A percentile compares a stretch with the other conserved stretches of the same genome.
These are phyloP conservation scores for Hansenula sp. DNA, from an alignment of 1,139 yeast genomes.

Conservation along the genomic window DNA sequence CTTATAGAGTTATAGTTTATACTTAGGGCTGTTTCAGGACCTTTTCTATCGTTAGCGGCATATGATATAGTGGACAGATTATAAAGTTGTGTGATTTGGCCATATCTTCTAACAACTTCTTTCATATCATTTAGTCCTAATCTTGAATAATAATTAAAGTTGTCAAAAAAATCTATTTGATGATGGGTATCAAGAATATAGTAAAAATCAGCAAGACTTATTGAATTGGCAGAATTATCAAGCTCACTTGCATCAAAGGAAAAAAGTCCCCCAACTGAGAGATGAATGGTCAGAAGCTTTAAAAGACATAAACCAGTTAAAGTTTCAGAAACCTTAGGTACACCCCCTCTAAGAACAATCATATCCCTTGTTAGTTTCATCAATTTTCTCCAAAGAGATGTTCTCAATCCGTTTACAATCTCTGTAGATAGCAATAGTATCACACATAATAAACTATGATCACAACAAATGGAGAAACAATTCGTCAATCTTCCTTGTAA, in stretches of 20 bases:
- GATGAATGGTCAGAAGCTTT: constrained; percentile 6
- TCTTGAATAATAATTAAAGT: constrained; percentile 6
- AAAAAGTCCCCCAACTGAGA: constrained; percentile 7
- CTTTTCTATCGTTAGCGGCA: constrained; percentile 6
- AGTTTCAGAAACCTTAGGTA: constrained; percentile 5
- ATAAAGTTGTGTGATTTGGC: constrained; percentile 8
- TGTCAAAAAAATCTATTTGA: constrained; percentile 9
- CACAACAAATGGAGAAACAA: constrained; percentile 5
- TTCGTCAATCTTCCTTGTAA: constrained; percentile 1
- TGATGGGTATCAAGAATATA: constrained; percentile 6
- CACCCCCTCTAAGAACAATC: constrained; percentile 12
- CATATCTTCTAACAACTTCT: constrained; percentile 6
- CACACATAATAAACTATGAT: constrained; percentile 10
- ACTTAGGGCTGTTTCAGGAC: too few relatives aligned
- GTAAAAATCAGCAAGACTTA: constrained; percentile 6
- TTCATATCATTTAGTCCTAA: constrained; percentile 4
- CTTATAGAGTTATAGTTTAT: background rate
- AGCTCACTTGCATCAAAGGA: constrained; percentile 5
- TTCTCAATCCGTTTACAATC: constrained; percentile 6
- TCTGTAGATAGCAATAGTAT: constrained; percentile 8
- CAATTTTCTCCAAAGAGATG: constrained; percentile 6
- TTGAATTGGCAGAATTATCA: constrained; percentile 1
- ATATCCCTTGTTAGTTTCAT: constrained; percentile 5
- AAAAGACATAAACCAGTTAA: constrained; percentile 10
- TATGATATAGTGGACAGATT: constrained; percentile 8